Base-by-base conservation (phyloP, 2,329 filamentous ascomycete genomes). In the Colletotrichum endophyticum region DNA sequence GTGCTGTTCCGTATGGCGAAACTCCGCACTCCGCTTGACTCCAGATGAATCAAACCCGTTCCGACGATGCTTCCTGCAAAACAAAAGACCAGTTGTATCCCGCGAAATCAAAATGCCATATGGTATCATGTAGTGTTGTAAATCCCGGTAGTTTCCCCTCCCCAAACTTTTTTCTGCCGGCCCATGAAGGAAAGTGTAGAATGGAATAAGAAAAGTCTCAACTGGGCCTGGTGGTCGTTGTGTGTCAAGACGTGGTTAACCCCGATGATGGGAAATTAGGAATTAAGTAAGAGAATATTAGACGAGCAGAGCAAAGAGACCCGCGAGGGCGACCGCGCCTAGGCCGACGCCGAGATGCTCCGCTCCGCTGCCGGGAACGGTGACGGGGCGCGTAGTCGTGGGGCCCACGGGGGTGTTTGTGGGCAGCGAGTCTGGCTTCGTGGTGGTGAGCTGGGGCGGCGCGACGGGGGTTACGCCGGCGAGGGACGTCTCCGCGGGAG, bases 241-340 rank as follows among this genome's bases (percentile, higher is more conserved):
- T 19, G 12, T 25, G 3, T 5, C 34, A 25, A 11, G 49, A 13
- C 53, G 22, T 71, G 11, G 5, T 13, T 22, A 5, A 22, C 12
- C 53, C 16, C 36, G 36, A 12, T 28, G 61, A 36, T 16, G 61
- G 36, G 15, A 2, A 49, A 49, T 13, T 8, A 32, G 16, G 6
- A 12, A 34, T 28, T 15, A 34, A 6, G 19, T 28, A 19, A 27
- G 39, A 39, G 27, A 36, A n/a, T 27, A 66, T 67, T 67, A 78
- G 32, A 76, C 19, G 30, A 77, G 59, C 5, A 88, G 70, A 27
- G 84, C 85, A 66, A 83, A 85, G 49, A 86, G 74, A 73, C 84
- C 87, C 57, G 83, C 87, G 36, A 86, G 72, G 63, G 86, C 79
- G 57, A 87, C 80, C 71, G 84, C 84, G 30, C 84, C 85, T 28